A percentile compares a stretch with the other conserved stretches of the same genome.
Conservation (phyloP, 2,329 filamentous ascomycete genomes). For the Botrytis squamosa region DNA sequence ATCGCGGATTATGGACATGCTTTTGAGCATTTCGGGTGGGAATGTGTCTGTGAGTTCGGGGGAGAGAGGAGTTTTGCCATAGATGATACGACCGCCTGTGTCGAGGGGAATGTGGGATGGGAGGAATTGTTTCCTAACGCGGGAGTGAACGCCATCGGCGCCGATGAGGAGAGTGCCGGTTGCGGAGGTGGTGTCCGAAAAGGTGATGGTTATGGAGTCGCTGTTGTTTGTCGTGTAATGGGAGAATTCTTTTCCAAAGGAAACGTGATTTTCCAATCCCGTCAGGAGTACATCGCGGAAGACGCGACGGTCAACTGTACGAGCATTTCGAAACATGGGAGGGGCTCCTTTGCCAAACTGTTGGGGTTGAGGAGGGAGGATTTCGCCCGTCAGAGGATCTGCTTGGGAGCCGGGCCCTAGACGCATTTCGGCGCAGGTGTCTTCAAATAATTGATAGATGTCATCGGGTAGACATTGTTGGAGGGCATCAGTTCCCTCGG, state of each 20-base stretch:
- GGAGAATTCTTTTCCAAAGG: conserved; percentile 10
- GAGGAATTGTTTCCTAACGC: conserved; percentile 25
- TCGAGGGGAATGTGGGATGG: conserved; percentile 41
- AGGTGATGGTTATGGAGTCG: conserved; percentile 33
- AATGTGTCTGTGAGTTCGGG: conserved; percentile 27
- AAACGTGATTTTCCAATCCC: conserved; percentile 44
- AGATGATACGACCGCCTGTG: conserved; percentile 42
- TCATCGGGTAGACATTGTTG: conserved; percentile 49
- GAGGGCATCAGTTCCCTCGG: conserved; percentile 32
- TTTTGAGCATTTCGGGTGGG: conserved; percentile 4
- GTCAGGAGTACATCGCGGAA: conserved; percentile 47
- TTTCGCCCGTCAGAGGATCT: background rate
- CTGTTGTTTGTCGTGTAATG: background rate
- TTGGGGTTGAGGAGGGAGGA: background rate
- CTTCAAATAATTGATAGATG: conserved; percentile 51
- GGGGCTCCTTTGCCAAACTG: background rate
- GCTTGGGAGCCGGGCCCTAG: background rate
- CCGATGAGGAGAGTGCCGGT: background rate
- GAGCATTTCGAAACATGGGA: conserved; percentile 1
- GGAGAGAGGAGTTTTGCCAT: conserved; percentile 43
- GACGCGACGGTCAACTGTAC: conserved; percentile 10
- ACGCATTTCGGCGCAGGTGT: conserved; percentile 31
- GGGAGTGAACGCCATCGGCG: background rate
- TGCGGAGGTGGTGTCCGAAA: conserved; percentile 38
- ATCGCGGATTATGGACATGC: background rate